Evolutionary conservation across 2,329 filamentous ascomycete species (phyloP).

Genomic region (Alternaria consortialis): DNA sequence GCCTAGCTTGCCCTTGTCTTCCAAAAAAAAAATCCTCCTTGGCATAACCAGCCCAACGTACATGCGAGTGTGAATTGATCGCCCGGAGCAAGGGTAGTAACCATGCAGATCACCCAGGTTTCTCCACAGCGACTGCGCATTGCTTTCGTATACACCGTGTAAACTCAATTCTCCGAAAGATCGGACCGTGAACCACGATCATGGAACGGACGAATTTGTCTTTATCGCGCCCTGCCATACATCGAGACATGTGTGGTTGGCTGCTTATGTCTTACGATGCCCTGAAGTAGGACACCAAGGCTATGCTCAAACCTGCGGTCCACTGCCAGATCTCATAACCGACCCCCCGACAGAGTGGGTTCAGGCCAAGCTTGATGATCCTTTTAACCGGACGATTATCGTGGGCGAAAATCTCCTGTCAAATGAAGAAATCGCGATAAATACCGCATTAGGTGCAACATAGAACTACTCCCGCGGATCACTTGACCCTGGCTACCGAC

Average conservation of each 20-base stretch:
- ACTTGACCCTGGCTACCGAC: conserved; percentile 1
- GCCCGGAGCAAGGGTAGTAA: background rate
- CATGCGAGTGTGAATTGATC: background rate
- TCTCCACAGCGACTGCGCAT: background rate
- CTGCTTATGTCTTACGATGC: background rate
- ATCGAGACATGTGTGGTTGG: background rate
- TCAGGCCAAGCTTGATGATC: background rate
- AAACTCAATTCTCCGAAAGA: background rate
- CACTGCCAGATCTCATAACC: background rate
- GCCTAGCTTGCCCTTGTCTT: too few species aligned
- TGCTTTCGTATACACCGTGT: background rate
- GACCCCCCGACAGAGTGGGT: background rate
- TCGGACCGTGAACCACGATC: background rate
- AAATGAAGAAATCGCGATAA: background rate
- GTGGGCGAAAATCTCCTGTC: background rate
- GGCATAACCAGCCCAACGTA: background rate
- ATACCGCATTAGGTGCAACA: background rate
- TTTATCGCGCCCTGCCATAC: background rate
- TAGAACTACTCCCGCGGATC: background rate
- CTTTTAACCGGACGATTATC: background rate
- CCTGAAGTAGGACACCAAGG: background rate
- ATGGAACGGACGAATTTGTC: background rate
- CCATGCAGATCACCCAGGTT: background rate
- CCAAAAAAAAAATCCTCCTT: background rate
- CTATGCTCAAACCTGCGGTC: background rate